Evolutionary conservation across 106 monocot species (phyloP), one percentile per base, ranked within the genome.

Genomic region (Acorus gramineus): DNA sequence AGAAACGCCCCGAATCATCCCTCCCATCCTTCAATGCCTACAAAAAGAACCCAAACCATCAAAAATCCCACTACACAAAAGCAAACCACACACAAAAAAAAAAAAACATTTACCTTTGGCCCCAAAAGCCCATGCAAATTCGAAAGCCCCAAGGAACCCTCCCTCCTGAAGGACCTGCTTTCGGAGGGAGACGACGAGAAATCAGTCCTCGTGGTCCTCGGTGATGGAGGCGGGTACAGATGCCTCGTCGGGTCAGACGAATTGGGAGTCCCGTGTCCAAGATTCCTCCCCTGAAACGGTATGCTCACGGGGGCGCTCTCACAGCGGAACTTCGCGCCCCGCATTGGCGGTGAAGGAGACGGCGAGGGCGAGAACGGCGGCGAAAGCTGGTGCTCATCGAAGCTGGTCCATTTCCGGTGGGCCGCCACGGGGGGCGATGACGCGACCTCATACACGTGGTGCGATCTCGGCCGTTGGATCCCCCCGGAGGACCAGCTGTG

Each of bases 1-100:
- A 91, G 68, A 98, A 88, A 44, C 83, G 71, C 54, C 98, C 86
- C 58, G 85, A 85, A 57, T 99, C 98, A 74, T 98, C 96, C 66
- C 71, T 84, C 6, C 52, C 67, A 72, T 90, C 95, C 73, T 82
- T 96, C 50, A 78, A 46, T 3, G 73, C 81, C 92, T 86, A 56
- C 55, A 52, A 28, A 57, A 52, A 11, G 13, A 3, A 5, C 51
- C 54, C 4, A 56, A 42, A 55, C 7, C 55, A 53, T 4, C n/a
- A 50, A n/a, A 57, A 55, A 28, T 28, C 28, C 28, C 28, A 28
- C 28, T 28, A 28, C 9, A 13, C n/a, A 66, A 46, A 46, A 54
- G 28, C 50, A 13, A 3, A 49, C 1, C 7, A 66, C n/a, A 60
- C 4, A 44, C 13, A 55, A 7, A 47, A 47, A 47, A 10, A 53